Base-by-base conservation (phyloP, 768 basidiomycete species). In the Leccinum truebloodii region DNA sequence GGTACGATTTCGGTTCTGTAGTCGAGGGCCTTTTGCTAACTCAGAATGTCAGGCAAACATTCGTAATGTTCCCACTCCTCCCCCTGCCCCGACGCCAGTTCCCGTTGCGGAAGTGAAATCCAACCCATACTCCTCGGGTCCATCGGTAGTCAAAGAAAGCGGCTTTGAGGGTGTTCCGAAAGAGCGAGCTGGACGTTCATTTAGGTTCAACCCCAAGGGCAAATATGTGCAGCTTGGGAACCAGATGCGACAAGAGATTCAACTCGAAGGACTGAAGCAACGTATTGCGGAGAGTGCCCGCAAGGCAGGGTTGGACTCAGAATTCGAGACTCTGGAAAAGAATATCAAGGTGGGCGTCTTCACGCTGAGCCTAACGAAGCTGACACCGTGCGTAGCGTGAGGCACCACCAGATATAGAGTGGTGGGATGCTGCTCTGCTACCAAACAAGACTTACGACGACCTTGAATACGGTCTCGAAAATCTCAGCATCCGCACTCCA, bases 391-490 rank as follows among this genome's bases (percentile, higher is more conserved):
- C n/a, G 7, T 66, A 95, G 89, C 82, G 95, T 49, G 85, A 86
- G 57, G 83, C 92, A 1, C 97, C 96, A 7, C 96, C 96, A 0
- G 88, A 85, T 5, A 84, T 88, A 4, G 97, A 98, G 73, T 99
- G 97, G 97, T 99, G 97, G 97, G 97, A 99, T 75, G 87, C 84
- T 22, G 83, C 92, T 0, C 78, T 98, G 14, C 77, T 99, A 10
- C 90, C 92, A 0, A 87, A 80, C 65, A 88, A 90, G 76, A 82
- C 78, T 4, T 98, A 98, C 73, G 83, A 85, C 50, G 94, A 95
- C 59, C 72, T 96, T 54, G 75, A 76, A 2, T 72, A 82, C 26
- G 87, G 86, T 30, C 66, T 88, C 52, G 77, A 80, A 26, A 73
- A 76, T 14, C 76, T 93, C 56, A 87, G 85, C 55, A 90, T 93